phyloP scores from a whole-genome alignment of 2,329 filamentous ascomycete species.

The Aspergillus alliaceus region DNA sequence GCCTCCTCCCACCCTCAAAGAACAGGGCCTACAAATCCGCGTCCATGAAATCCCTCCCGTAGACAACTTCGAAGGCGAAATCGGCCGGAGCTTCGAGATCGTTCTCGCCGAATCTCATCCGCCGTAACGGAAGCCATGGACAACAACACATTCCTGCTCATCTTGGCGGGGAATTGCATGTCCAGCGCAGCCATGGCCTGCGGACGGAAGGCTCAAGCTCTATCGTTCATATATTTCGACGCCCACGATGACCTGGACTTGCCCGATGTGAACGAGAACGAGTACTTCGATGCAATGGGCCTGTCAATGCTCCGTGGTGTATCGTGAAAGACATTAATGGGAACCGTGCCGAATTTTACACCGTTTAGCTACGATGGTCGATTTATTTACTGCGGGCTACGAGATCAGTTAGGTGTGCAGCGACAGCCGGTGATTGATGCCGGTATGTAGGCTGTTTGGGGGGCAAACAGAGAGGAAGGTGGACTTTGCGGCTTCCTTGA shows the following conservation, averaged over 20 bases:
- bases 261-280: slow-evolving; percentile 35
- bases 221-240: slow-evolving; percentile 45
- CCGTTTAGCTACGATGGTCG: slow-evolving; percentile 15
- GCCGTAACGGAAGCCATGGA: slow-evolving; percentile 29
- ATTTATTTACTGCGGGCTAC: slow-evolving; percentile 28
- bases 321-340: slow-evolving; percentile 32
- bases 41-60: slow-evolving; percentile 29
- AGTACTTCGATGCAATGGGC: slow-evolving; percentile 41
- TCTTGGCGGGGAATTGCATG: slow-evolving; percentile 44
- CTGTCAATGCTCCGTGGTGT: slow-evolving; percentile 38
- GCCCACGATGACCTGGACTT: slow-evolving; percentile 46
- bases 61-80: slow-evolving; percentile 42
- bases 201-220: slow-evolving; percentile 27
- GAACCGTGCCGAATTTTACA: slow-evolving; percentile 31
- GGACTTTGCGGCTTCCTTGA: slow-evolving; percentile 18
- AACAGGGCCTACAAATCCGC: slow-evolving; percentile 22
- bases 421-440: slow-evolving; percentile 30
- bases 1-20: slow-evolving; percentile 29
- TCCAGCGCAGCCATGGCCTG: slow-evolving; percentile 38
- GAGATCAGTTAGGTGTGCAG: slow-evolving; percentile 30
- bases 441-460: slow-evolving; percentile 32
- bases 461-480: slow-evolving; percentile 10
- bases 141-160: slow-evolving; percentile 35
- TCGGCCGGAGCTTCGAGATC: slow-evolving; percentile 42
- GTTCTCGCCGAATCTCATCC: slow-evolving; percentile 37